Evolutionary conservation across 2,329 filamentous ascomycete genomes (phyloP), one percentile per base, ranked within the genome.

Genomic region (Pestalotiopsis fici): DNA sequence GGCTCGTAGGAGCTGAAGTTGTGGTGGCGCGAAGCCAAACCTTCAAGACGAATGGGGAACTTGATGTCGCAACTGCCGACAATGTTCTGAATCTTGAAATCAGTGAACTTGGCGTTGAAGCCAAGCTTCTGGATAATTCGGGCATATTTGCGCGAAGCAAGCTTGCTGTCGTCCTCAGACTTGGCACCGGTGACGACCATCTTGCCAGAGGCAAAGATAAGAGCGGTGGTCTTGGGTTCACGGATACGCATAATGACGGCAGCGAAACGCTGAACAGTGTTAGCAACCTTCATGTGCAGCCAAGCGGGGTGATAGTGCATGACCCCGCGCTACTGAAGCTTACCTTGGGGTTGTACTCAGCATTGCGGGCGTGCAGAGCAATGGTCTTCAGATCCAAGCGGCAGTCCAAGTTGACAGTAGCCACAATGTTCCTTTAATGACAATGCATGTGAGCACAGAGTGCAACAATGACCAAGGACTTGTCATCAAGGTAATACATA

Each of bases 71-170:
- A 98, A 69, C 94, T 97, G 71, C 96, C 96, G 73, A 99, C 96
- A 72, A 99, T 98, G 83, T 99, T 99, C 86, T 98, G 95, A 77
- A 99, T 99, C 89, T 98, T 99, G 86, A 99, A 99, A 81, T 99
- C 96, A 73, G 95, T 98, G 83, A 99, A 98, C 89, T 98, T 98
- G 76, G 96, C 95, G 74, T 98, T 97, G 88, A 99, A 99, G 70
- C 96, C 96, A 69, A 99, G 93, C 86, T 99, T 99, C 87, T 99
- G 96, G 76, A 99, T 98, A 82, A 99, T 98, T 77, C 96, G 95
- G 65, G 96, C 96, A 79, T 98, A 98, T 83, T 99, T 99, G 83
- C 95, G 91, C 68, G 93, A 96, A 9, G 96, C 96, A 77, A 99
- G 90, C 85, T 98, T 98, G 69, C 94, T 97, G 79, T 98, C 96